phyloP scores from a whole-genome alignment of 345 rosid species.

The Turritis glabra region DNA sequence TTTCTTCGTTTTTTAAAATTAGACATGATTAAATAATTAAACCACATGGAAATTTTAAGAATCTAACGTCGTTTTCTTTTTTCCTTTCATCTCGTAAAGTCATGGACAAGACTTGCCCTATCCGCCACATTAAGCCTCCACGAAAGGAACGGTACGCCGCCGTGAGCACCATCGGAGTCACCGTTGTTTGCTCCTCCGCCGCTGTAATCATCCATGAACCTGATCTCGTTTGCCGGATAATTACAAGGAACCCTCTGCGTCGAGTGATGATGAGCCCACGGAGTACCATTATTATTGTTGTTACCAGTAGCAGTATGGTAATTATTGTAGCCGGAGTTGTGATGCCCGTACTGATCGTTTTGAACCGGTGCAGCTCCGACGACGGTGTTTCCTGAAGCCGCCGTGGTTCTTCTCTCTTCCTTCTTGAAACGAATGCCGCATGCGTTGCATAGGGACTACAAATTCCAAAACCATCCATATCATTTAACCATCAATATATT shows the following conservation, averaged over 20 bases:
- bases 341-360: constrained; percentile 44
- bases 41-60: constrained; percentile 25
- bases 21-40: constrained; percentile 34
- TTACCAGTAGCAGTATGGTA: constrained; percentile 27
- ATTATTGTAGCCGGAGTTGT: constrained; percentile 28
- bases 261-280: constrained; percentile 48
- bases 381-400: constrained; percentile 41
- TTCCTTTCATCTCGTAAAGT: constrained; percentile 68
- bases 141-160: constrained; percentile 72
- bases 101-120: constrained; percentile 84
- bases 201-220: constrained; percentile 62
- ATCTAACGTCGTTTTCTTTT: constrained; percentile 26
- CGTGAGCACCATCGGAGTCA: constrained; percentile 52
- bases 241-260: constrained; percentile 58
- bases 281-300: constrained; percentile 18
- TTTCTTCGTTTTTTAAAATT: neutral
- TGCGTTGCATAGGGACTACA: constrained; percentile 92
- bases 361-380: constrained; percentile 35
- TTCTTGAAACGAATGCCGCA: constrained; percentile 95
- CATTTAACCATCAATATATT: constrained; percentile 21
- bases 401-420: constrained; percentile 85
- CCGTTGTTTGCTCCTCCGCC: constrained; percentile 35
- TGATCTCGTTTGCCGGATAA: constrained; percentile 57
- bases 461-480: constrained; percentile 30
- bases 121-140: constrained; percentile 97